Evolutionary conservation across 2,329 filamentous ascomycete species (phyloP).

Genomic region (Ophiostoma sp.): DNA sequence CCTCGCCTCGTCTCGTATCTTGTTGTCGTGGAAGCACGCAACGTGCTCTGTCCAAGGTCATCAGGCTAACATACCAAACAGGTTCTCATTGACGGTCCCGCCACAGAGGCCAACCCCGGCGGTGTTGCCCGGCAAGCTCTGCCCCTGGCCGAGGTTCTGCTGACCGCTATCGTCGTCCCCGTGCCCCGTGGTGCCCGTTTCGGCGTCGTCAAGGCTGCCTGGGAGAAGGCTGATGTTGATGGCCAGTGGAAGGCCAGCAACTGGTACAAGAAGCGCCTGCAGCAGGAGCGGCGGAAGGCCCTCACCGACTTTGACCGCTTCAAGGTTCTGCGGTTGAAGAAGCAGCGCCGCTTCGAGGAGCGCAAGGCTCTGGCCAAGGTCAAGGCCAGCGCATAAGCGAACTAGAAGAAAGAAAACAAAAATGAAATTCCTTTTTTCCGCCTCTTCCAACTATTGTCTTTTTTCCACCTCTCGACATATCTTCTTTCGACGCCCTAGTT

Average conservation of each 20-base stretch:
- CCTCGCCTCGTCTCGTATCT: neutral
- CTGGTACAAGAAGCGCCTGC: conserved; percentile 90
- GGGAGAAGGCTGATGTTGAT: conserved; percentile 89
- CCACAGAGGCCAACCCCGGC: conserved; percentile 68
- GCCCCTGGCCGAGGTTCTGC: conserved; percentile 73
- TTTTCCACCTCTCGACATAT: conserved; percentile 7
- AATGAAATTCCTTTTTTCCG: conserved; percentile 12
- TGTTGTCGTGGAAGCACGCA: neutral
- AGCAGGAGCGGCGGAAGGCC: conserved; percentile 78
- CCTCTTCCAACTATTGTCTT: neutral
- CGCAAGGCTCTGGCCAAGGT: conserved; percentile 94
- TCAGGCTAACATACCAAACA: conserved; percentile 37
- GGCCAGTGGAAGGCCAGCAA: conserved; percentile 85
- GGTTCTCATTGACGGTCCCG: conserved; percentile 95
- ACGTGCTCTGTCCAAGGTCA: neutral
- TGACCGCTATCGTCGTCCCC: conserved; percentile 83
- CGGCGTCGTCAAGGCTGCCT: conserved; percentile 76
- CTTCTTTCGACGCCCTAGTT: neutral
- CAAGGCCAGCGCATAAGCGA: conserved; percentile 67
- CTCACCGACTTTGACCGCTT: conserved; percentile 99
- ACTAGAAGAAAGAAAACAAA: neutral
- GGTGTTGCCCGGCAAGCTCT: conserved; percentile 78
- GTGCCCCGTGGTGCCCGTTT: conserved; percentile 80
- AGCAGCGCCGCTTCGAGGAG: conserved; percentile 98
- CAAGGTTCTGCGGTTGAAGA: conserved; percentile 99